Evolutionary conservation across 169 alveolate species (phyloP), one percentile per base, ranked within the genome.

Genomic region (Plasmodium cynomolgi): DNA sequence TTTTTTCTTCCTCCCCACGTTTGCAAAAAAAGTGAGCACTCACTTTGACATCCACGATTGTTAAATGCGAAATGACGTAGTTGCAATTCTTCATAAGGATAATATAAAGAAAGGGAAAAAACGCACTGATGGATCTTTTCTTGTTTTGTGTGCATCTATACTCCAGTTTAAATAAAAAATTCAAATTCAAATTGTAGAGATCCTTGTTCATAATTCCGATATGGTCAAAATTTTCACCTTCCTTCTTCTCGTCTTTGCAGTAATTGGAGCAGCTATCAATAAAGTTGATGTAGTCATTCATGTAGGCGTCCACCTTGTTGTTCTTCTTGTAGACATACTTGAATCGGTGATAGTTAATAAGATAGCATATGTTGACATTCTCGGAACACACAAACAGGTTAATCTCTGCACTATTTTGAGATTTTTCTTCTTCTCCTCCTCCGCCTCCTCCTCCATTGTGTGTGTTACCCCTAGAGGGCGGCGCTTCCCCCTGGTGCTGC

Each of bases 161-260:
- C 15, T 79, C 88, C 44, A 34, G 13, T 68, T 80, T 90, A 29
- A 90, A 80, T 44, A 90, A 58, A 80, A 90, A 90, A 72, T 90
- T 90, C 15, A 90, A 80, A 81, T 90, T 90, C 29, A 90, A 20
- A 80, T 90, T 90, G 73, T 90, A 90, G 4, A 90, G 54, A 90
- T 90, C 94, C 41, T 90, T 90, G 73, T 90, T 90, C 84, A 90
- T 90, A 41, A 90, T 90, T 56, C 91, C 94, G 34, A 90, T 29
- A n/a, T 90, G 90, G 34, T 90, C 94, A 23, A 31, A 41, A 80
- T 79, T 41, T 15, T 80, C 44, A 37, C 41, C 77, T 23, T 80
- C 50, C 13, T 31, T 17, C 6, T 62, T 34, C 11, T 79, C n/a
- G 1, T 90, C 23, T 41, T 84, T 62, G 23, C 83, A 80, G 33